phyloP scores from a whole-genome alignment of 768 basidiomycete genomes.

The Leccinum variicolor region DNA sequence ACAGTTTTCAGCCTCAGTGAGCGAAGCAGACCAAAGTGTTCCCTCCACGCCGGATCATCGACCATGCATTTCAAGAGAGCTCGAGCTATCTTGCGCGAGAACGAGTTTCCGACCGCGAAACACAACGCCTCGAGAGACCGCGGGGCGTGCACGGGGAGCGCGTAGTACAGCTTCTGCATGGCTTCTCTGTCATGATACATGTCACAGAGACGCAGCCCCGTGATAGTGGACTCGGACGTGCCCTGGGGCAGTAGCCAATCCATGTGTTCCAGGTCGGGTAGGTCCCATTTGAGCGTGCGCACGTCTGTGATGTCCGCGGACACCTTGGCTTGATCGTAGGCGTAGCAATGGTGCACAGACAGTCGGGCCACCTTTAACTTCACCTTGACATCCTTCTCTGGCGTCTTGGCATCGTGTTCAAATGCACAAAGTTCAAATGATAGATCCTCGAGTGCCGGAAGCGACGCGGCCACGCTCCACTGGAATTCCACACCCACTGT shows the following conservation, averaged over 20 bases:
- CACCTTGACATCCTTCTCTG: not conserved
- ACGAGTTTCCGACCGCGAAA: not conserved
- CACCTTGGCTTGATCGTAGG: not conserved
- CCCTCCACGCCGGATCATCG: not conserved
- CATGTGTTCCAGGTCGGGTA: too few relatives aligned
- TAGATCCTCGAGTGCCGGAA: too few relatives aligned
- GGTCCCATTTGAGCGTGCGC: too few relatives aligned
- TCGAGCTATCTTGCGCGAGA: not conserved
- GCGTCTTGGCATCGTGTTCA: not conserved
- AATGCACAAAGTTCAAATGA: not conserved
- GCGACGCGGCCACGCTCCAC: not conserved
- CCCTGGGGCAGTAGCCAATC: too few relatives aligned
- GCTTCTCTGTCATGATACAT: too few relatives aligned
- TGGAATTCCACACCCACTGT: not conserved
- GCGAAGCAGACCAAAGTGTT: not conserved
- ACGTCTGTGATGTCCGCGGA: not conserved
- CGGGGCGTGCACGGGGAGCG: not conserved
- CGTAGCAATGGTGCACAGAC: rapidly evolving
- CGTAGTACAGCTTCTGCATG: too few relatives aligned
- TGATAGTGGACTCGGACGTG: too few relatives aligned
- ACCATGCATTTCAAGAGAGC: not conserved
- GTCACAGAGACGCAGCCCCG: not conserved
- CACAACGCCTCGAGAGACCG: not conserved
- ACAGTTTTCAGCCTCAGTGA: not conserved
- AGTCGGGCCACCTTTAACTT: not conserved